Base-by-base conservation (phyloP, 1,139 yeast genomes). In the Nakaseomyces nivariensis region DNA sequence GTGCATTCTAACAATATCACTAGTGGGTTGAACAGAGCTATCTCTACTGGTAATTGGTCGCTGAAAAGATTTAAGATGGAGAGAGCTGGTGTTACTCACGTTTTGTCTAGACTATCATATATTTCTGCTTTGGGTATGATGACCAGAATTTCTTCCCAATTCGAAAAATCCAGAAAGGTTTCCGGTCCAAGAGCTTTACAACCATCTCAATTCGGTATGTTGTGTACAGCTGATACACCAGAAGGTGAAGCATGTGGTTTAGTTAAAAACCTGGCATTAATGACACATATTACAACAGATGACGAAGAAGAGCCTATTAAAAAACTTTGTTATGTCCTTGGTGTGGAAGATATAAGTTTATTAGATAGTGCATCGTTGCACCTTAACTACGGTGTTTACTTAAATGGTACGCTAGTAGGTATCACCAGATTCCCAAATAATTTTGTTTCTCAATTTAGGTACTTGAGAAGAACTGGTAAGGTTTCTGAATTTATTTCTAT, bases 231-330 rank as follows among this genome's bases (percentile, higher is more conserved):
- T 0, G 99, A 92, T 77, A 92, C 99, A 0, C 99, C 99, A 3
- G 99, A 92, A 77, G 99, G 99, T 75, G 99, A 94, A 68, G 98
- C 99, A 1, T 92, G 99, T 80, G 99, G 99, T 62, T 77, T 92
- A 67, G 98, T 92, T 36, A 92, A 92, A 69, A 92, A 92, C 64
- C 74, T 92, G 67, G 98, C 98, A 1, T 76, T 92, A 50, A 92
- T 92, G 99, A 92, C 99, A 13, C 99, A 92, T 70, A 94, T 92
- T 62, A 92, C 99, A 8, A 90, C 98, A 3, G 99, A 92, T 68
- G 97, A 88, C 60, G 99, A 92, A 67, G 97, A 92, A 65, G 85
- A 76, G 17, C 97, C 98, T 11, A 80, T 92, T 44, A 79, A 76
- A 57, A 78, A 78, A 53, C 73, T 90, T 44, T 88, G 97, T 64